A percentile compares a stretch with the other conserved stretches of the same genome.
Conservation (phyloP, 2,329 filamentous ascomycete genomes). For the Neoascochyta sp. region DNA sequence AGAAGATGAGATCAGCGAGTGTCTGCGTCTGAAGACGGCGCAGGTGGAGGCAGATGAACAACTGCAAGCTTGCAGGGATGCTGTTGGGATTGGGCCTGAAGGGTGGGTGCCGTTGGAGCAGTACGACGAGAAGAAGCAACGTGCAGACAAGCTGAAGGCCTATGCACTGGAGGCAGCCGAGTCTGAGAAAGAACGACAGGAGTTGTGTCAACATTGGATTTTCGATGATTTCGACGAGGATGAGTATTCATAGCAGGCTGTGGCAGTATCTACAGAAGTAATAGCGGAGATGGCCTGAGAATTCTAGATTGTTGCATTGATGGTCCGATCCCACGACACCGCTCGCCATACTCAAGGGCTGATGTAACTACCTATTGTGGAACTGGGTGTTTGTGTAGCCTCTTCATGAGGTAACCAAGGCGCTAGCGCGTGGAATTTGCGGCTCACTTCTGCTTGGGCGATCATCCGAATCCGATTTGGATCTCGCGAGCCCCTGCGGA, state of each 20-base stretch:
- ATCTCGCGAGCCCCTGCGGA: conserved; percentile 1
- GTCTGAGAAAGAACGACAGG: conserved; percentile 16
- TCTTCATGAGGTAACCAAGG: no score
- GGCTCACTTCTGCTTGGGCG: no score
- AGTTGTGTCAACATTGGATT: conserved; percentile 21
- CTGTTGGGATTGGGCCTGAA: conserved; percentile 22
- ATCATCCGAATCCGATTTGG: conserved; percentile 8
- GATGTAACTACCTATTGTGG: no score
- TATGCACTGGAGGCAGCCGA: conserved; percentile 21
- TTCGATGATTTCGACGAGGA: conserved; percentile 35
- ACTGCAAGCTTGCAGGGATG: conserved; percentile 19
- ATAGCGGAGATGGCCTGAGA: no score
- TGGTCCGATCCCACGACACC: no score
- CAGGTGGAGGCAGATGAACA: conserved; percentile 24
- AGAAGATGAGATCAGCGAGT: conserved; percentile 18
- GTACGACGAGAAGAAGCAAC: conserved; percentile 17
- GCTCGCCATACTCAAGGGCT: no score
- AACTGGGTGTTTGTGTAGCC: no score
- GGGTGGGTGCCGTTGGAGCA: conserved; percentile 27
- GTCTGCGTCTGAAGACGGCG: conserved; percentile 15
- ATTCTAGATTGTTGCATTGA: no score
- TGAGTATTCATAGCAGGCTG: conserved; percentile 14
- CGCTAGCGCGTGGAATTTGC: no score
- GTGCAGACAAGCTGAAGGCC: conserved; percentile 16
- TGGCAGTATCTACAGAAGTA: no score